These are phyloP conservation scores for Hortaea sp. DNA, from an alignment of 2,329 filamentous ascomycete genomes.

Conservation along the genomic window DNA sequence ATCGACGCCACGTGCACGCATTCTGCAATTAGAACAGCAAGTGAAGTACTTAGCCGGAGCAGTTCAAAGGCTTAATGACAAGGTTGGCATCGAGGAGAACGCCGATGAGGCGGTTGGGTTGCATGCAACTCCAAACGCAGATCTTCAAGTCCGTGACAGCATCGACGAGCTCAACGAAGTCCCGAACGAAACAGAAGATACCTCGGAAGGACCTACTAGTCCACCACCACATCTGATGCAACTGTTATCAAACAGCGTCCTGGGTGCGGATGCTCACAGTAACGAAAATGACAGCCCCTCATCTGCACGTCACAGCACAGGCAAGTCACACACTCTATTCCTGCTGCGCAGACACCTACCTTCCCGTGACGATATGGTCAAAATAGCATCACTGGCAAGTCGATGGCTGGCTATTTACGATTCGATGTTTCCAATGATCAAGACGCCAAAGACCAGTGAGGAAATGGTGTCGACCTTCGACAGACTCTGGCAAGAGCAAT, in stretches of 20 bases:
- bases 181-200: not conserved
- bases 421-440: not conserved
- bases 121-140: too few species aligned
- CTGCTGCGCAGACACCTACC: not conserved
- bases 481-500: not conserved
- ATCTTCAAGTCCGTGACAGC: not conserved
- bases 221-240: slow-evolving; percentile 1
- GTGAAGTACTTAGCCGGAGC: not conserved
- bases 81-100: not conserved
- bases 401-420: not conserved
- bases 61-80: not conserved
- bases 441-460: not conserved
- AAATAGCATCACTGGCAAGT: not conserved
- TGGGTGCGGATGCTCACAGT: not conserved
- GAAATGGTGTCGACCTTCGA: not conserved
- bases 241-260: not conserved
- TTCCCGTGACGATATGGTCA: not conserved
- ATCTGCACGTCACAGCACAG: not conserved
- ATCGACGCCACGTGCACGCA: not conserved
- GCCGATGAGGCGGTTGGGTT: not conserved
- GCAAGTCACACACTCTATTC: not conserved
- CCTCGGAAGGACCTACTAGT: slow-evolving; percentile 1
- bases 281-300: not conserved
- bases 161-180: not conserved
- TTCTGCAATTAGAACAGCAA: not conserved